Evolutionary conservation across 768 basidiomycete genomes (phyloP), one percentile per base, ranked within the genome.

Genomic region (Dentipellis fragilis): DNA sequence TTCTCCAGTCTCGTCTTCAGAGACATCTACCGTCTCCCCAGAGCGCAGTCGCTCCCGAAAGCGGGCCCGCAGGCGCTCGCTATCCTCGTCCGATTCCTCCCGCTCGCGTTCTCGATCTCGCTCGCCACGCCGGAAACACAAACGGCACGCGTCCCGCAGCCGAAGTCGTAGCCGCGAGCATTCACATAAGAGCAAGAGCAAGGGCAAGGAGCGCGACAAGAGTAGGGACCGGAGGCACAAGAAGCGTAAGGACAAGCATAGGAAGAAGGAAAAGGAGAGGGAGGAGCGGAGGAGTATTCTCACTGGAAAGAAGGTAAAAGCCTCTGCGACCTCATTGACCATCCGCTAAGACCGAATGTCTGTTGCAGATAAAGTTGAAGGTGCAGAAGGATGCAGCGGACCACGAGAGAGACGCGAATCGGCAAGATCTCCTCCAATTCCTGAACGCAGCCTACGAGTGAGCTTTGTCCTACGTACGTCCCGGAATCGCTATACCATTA

Each of bases 321-420:
- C 19, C 14, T 49, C 14, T n/a, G 16, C 11, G 4, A 0, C 11
- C 7, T 23, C 14, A 11, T 39, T 22, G 19, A 39, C 23, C 38
- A 22, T 11, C 8, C 17, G 9, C 12, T 10, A 52, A 39, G 53
- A 10, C 34, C 3, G 2, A 38, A 35, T 14, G 38, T 6, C 21
- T 45, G 7, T 19, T 21, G 17, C 56, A 83, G 82, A 83, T 83
- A 49, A 83, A 83, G 64, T 65, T 83, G 42, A 83, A 81, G 65
- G 78, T 84, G 11, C 80, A 78, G 70, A 81, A 79, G 62, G 79
- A 80, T 52, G 76, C 75, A 42, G 75, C 68, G 17, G 82, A 83
- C 57, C 66, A 76, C 40, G 80, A 80, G 62, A 68, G 80, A 59
- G 82, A 84, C 57, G 75, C 73, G 17, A 83, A 83, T 55, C 71